These are phyloP conservation scores for Hypoxylon intermedium DNA, from an alignment of 495 filamentous ascomycete species.

Conservation along the genomic window DNA sequence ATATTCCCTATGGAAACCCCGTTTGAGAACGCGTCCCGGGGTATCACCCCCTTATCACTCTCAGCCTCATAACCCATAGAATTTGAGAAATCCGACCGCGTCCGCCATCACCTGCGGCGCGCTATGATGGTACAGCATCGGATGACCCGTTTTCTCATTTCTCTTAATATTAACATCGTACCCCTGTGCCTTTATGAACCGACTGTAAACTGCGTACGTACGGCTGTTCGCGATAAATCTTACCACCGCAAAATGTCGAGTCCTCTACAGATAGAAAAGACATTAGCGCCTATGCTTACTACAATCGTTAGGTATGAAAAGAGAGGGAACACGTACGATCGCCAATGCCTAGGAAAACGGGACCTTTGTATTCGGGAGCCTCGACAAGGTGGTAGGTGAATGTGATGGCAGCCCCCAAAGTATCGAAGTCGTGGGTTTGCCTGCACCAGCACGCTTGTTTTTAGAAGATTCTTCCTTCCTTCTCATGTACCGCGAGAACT, in stretches of 20 bases:
- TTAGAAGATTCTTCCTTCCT: background rate
- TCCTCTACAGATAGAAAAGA: conserved; percentile 2
- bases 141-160: conserved; percentile 25
- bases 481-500: no score
- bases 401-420: conserved; percentile 32
- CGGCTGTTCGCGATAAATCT: conserved; percentile 17
- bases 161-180: conserved; percentile 31
- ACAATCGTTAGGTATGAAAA: no score
- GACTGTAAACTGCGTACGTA: conserved; percentile 12
- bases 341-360: conserved; percentile 32
- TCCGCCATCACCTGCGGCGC: conserved; percentile 15
- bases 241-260: conserved; percentile 20
- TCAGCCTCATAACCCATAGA: background rate
- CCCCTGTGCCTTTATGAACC: conserved; percentile 26
- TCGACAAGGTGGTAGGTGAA: conserved; percentile 25
- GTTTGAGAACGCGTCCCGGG: no score
- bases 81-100: conserved; percentile 6
- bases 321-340: conserved; percentile 21
- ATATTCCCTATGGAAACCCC: no score
- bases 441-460: no score
- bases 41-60: no score
- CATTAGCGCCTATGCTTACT: background rate
- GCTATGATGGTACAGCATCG: conserved; percentile 29
- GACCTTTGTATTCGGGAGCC: conserved; percentile 25
- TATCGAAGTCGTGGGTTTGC: conserved; percentile 25